These are phyloP conservation scores for Oenanthe javanica DNA, from an alignment of 140 eudicot species.

Conservation along the genomic window DNA sequence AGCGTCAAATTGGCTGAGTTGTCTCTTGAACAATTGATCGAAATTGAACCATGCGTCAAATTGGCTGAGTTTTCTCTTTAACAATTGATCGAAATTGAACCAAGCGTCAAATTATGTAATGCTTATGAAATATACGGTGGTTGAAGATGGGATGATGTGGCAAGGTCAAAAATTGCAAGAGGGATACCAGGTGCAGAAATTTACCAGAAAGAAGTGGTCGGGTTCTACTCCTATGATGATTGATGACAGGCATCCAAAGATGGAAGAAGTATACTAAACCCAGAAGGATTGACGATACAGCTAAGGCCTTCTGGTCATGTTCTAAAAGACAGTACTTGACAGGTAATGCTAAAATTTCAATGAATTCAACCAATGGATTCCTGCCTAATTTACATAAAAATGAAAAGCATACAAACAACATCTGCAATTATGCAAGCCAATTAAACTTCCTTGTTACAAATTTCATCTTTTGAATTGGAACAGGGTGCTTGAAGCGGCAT, in stretches of 20 bases:
- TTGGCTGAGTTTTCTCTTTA: too few relatives aligned
- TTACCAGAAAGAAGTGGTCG: slow-evolving; percentile 48
- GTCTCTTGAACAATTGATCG: too few relatives aligned
- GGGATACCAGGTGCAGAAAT: slow-evolving; percentile 52
- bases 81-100: slow-evolving; percentile 56
- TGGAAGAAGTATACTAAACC: slow-evolving; percentile 30
- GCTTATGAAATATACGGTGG: slow-evolving; percentile 54
- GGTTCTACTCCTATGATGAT: slow-evolving; percentile 59
- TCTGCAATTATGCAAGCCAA: too few relatives aligned
- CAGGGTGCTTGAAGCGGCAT: not conserved
- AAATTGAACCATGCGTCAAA: too few relatives aligned
- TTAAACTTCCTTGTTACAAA: too few relatives aligned
- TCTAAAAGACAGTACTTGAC: slow-evolving; percentile 9
- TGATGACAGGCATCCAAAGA: slow-evolving; percentile 43
- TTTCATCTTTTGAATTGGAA: too few relatives aligned
- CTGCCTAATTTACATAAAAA: too few relatives aligned
- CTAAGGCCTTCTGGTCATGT: slow-evolving; percentile 12
- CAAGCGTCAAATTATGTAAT: slow-evolving; percentile 62
- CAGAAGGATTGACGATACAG: slow-evolving; percentile 27
- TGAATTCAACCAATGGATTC: too few relatives aligned
- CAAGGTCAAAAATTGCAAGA: slow-evolving; percentile 53
- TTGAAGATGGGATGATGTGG: slow-evolving; percentile 51
- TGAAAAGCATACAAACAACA: too few relatives aligned
- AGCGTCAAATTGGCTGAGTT: too few relatives aligned
- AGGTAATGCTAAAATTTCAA: too few relatives aligned